Conservation (phyloP, 495 filamentous ascomycete species). For the Xylaria flabelliformis region DNA sequence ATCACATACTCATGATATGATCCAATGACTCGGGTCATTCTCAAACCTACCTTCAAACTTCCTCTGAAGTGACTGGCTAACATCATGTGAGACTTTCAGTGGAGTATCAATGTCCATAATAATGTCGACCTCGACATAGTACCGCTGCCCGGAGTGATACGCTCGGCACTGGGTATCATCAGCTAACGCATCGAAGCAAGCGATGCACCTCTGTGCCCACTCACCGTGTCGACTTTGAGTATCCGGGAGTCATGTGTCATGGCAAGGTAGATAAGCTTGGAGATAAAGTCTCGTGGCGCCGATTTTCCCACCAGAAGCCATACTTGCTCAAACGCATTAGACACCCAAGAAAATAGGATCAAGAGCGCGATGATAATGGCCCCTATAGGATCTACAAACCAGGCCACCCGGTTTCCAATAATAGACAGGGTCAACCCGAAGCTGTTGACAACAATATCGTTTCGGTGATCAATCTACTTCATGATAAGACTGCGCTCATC, state of each 20-base stretch:
- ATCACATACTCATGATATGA: slow-evolving; percentile 13
- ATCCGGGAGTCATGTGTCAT: slow-evolving; percentile 61
- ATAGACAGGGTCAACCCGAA: slow-evolving; percentile 63
- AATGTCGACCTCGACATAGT: slow-evolving; percentile 65
- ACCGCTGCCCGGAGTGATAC: slow-evolving; percentile 62
- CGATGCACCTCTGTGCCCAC: slow-evolving; percentile 32
- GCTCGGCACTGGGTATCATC: slow-evolving; percentile 46
- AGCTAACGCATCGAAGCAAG: slow-evolving; percentile 16
- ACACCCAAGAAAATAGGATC: slow-evolving; percentile 61
- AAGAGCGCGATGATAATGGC: slow-evolving; percentile 61
- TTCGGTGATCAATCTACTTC: slow-evolving; percentile 56
- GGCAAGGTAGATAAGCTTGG: slow-evolving; percentile 63
- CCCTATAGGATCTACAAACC: slow-evolving; percentile 63
- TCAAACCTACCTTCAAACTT: slow-evolving; percentile 56
- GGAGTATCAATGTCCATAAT: slow-evolving; percentile 60
- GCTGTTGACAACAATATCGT: slow-evolving; percentile 61
- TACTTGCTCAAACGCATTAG: slow-evolving; percentile 63
- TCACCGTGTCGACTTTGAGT: slow-evolving; percentile 57
- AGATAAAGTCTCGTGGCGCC: slow-evolving; percentile 59
- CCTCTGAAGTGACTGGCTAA: slow-evolving; percentile 58
- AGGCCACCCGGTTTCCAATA: slow-evolving; percentile 57
- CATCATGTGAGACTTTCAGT: slow-evolving; percentile 60
- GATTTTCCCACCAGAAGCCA: slow-evolving; percentile 63
- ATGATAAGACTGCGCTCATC: neutral
- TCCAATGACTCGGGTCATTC: neutral